Base-by-base conservation (phyloP, 2,329 filamentous ascomycete genomes). In the Fusarium verrucosum region DNA sequence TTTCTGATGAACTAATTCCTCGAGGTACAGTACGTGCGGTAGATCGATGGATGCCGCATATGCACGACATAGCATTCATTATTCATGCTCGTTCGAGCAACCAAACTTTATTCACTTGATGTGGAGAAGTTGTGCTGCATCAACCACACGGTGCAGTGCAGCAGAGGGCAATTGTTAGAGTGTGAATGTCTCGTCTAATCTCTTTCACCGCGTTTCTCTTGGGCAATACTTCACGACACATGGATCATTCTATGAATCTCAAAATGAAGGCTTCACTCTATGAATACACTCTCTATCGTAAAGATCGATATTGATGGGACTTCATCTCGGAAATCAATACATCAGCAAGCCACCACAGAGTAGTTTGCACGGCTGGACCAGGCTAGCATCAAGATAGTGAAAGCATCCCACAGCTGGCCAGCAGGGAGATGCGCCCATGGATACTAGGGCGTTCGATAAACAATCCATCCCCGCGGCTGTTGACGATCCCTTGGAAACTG, bases 291-390 rank as follows among this genome's bases (percentile, higher is more conserved):
- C 43, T 45, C 33, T 22, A 47, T 53, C 23, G 47, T 37, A 45
- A 25, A 41, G 20, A 23, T 38, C 50, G 57, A 65, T 59, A 57
- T 51, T 17, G 41, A 65, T 42, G 33, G 51, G 43, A 51, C 52
- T 49, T 55, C n/a, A 43, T 57, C 37, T 28, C 53, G 51, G 44
- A 35, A 41, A 61, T 62, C 69, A 65, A 50, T 37, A 49, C 63
- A 70, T 67, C 25, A 32, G 37, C 49, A 64, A 61, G 56, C 50
- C 68, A 64, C 69, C 62, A 49, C n/a, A n/a, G 30, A 32, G 30
- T 28, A 69, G 50, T 35, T 32, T 40, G n/a, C 22, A 37, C 19
- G 23, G 37, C 42, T 42, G 46, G 61, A 41, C 50, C 58, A 51
- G 61, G 26, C 36, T 57, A 67, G 64, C 40, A 59, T 13, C 54